A percentile compares a stretch with the other conserved stretches of the same genome.
phyloP scores from a whole-genome alignment of 1,284 basidiomycete genomes.

The Leccinum pachyderme region DNA sequence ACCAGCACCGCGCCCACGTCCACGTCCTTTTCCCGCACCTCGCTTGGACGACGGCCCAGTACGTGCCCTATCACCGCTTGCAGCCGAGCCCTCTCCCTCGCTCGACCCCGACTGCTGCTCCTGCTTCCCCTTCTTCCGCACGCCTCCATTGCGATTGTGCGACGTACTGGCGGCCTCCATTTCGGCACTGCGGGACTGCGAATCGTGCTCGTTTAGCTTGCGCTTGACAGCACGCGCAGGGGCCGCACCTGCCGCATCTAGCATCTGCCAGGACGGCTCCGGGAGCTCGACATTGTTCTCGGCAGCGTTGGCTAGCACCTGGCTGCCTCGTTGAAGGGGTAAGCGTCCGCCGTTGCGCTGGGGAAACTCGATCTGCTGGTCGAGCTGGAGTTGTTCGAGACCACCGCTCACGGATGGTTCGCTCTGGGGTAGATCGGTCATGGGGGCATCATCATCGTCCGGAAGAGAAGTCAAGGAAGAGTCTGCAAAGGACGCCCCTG shows the following conservation, averaged over 20 bases:
- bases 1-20: constrained; percentile 20
- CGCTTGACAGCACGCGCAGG: constrained; percentile 31
- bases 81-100: constrained; percentile 19
- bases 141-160: constrained; percentile 6
- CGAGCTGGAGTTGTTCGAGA: constrained; percentile 35
- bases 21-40: constrained; percentile 22
- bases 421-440: constrained; percentile 27
- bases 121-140: constrained; percentile 28
- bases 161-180: constrained; percentile 7
- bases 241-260: constrained; percentile 27
- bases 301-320: constrained; percentile 42
- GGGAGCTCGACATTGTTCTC: constrained; percentile 19
- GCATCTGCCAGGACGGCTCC: constrained; percentile 34
- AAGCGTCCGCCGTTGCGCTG: constrained; percentile 17
- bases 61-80: constrained; percentile 7
- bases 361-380: constrained; percentile 9
- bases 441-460: constrained; percentile 34
- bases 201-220: constrained; percentile 31
- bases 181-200: constrained; percentile 18
- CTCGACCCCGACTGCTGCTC: not conserved
- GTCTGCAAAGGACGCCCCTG: constrained; percentile 12
- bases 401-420: constrained; percentile 37
- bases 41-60: constrained; percentile 14
- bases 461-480: constrained; percentile 25
- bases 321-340: constrained; percentile 47